These are phyloP conservation scores for Dactylonectria estremocensis DNA, from an alignment of 2,329 filamentous ascomycete species.

Conservation along the genomic window DNA sequence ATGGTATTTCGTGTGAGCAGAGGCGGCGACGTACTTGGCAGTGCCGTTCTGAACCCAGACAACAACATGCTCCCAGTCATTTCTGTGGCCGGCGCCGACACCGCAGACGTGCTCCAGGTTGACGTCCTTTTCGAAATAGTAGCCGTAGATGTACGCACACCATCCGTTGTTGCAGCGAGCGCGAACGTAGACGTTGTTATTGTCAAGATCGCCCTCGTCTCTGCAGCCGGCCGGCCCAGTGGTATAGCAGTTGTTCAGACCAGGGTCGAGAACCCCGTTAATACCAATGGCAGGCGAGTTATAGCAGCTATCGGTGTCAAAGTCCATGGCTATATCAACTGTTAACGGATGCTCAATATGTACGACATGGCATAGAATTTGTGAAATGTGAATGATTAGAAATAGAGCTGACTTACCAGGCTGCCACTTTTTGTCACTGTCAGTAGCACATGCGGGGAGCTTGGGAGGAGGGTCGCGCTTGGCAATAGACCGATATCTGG, in stretches of 20 bases:
- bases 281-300: conserved; percentile 57
- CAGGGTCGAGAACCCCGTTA: conserved; percentile 51
- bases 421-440: background rate
- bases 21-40: background rate
- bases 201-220: conserved; percentile 52
- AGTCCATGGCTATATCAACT: background rate
- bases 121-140: conserved; percentile 61
- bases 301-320: conserved; percentile 51
- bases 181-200: conserved; percentile 61
- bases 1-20: background rate
- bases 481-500: background rate
- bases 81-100: background rate
- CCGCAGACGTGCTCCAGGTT: background rate
- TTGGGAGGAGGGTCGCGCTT: background rate
- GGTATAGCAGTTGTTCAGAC: conserved; percentile 49
- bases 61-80: background rate
- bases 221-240: conserved; percentile 51
- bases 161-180: conserved; percentile 61
- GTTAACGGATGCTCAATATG: background rate
- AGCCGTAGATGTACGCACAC: conserved; percentile 62
- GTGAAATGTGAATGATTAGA: background rate
- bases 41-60: background rate
- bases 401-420: background rate
- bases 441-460: background rate
- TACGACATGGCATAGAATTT: background rate